Conservation (phyloP, 2,329 filamentous ascomycete genomes). For the Monosporascus sp. region DNA sequence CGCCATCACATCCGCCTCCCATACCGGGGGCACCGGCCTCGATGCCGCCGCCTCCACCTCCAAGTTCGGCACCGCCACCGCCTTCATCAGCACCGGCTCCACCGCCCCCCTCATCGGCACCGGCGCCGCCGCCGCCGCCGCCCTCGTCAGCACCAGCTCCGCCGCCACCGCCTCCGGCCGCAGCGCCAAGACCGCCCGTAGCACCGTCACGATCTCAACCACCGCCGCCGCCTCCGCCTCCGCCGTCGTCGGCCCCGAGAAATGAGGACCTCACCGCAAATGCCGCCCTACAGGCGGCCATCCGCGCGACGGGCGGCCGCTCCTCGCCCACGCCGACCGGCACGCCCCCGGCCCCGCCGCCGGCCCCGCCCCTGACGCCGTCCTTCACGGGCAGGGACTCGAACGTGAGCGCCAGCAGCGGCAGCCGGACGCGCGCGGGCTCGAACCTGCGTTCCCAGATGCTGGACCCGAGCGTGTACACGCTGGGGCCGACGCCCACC, state of each 20-base stretch:
- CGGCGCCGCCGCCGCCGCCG: slow-evolving; percentile 30
- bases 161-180: slow-evolving; percentile 25
- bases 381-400: slow-evolving; percentile 20
- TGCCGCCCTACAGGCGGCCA: slow-evolving; percentile 35
- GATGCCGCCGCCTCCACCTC: slow-evolving; percentile 32
- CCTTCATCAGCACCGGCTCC: slow-evolving; percentile 33
- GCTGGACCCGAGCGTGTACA: slow-evolving; percentile 73
- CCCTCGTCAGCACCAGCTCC: slow-evolving; percentile 30
- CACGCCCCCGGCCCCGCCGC: slow-evolving; percentile 31
- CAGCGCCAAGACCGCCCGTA: slow-evolving; percentile 15
- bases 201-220: slow-evolving; percentile 27
- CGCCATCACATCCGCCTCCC: slow-evolving; percentile 21
- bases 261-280: slow-evolving; percentile 25
- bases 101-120: slow-evolving; percentile 31
- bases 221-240: slow-evolving; percentile 33
- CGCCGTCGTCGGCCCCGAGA: slow-evolving; percentile 14
- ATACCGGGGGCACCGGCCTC: slow-evolving; percentile 29
- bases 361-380: slow-evolving; percentile 37
- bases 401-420: slow-evolving; percentile 12
- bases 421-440: slow-evolving; percentile 33
- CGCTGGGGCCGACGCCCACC: slow-evolving; percentile 58
- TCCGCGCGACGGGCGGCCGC: slow-evolving; percentile 30
- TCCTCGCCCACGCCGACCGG: slow-evolving; percentile 28
- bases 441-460: slow-evolving; percentile 53
- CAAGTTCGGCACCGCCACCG: slow-evolving; percentile 39